Conservation (phyloP, 768 basidiomycete species). For the Tricholoma hemisulphureum region DNA sequence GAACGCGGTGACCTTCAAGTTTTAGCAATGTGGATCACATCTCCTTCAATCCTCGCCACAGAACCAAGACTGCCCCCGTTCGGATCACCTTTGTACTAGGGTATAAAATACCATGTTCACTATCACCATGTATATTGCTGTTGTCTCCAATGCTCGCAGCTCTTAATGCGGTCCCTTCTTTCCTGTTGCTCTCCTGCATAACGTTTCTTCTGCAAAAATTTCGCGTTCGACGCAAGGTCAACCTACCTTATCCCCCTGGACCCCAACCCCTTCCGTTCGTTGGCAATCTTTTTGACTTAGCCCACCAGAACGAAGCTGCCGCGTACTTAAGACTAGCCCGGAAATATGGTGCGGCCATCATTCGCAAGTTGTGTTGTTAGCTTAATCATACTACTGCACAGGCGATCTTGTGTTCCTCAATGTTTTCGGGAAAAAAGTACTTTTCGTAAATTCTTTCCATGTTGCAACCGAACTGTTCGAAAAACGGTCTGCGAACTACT, state of each 20-base stretch:
- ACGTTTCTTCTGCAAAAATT: neutral
- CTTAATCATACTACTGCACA: conserved; percentile 14
- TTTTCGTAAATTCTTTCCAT: conserved; percentile 45
- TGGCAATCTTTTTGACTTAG: conserved; percentile 52
- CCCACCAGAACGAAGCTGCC: conserved; percentile 35
- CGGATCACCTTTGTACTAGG: neutral
- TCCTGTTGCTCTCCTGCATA: neutral
- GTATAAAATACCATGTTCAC: conserved; percentile 6
- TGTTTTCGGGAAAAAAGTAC: conserved; percentile 46
- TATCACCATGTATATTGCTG: neutral
- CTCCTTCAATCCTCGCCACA: neutral
- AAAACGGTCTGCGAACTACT: conserved; percentile 54
- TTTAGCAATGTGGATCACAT: neutral
- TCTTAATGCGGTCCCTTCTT: conserved; percentile 1
- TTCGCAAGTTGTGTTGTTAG: neutral
- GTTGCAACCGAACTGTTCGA: conserved; percentile 53
- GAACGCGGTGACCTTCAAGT: neutral
- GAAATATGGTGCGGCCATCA: conserved; percentile 35
- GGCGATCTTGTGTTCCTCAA: conserved; percentile 56
- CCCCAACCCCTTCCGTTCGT: conserved; percentile 51
- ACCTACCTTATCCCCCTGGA: conserved; percentile 50
- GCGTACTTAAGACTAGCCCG: conserved; percentile 42
- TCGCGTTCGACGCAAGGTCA: neutral
- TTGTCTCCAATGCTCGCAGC: conserved; percentile 10
- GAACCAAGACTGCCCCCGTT: neutral